phyloP scores from a whole-genome alignment of 2,329 filamentous ascomycete species.

The Proliferodiscus dingleyae region DNA sequence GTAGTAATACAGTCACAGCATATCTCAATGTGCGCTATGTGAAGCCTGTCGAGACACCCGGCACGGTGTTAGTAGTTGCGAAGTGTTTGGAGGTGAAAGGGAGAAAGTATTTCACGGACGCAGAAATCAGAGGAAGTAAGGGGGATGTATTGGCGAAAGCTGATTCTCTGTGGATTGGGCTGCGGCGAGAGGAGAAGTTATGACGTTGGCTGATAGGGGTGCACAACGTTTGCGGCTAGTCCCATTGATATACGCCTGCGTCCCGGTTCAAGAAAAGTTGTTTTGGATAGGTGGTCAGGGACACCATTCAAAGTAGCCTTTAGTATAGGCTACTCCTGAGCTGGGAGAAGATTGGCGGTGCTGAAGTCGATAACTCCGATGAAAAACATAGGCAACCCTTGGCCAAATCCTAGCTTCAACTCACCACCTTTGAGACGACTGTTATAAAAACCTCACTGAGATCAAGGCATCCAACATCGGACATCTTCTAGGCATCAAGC shows the following conservation, averaged over 20 bases:
- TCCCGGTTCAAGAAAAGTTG: no score
- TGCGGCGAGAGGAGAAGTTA: conserved; percentile 13
- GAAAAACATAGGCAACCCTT: neutral
- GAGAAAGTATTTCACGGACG: conserved; percentile 47
- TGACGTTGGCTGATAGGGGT: no score
- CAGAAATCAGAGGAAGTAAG: conserved; percentile 42
- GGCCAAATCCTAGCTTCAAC: neutral
- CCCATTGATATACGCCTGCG: no score
- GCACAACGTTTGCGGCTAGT: no score
- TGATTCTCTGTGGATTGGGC: conserved; percentile 44
- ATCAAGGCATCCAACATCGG: no score
- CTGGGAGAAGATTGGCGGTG: neutral
- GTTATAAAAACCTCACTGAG: no score
- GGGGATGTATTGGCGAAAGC: conserved; percentile 44
- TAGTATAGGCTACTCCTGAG: no score
- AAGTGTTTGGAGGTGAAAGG: conserved; percentile 41
- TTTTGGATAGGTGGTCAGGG: no score
- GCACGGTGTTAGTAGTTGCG: conserved; percentile 42
- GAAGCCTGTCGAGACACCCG: conserved; percentile 45
- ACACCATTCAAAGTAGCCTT: no score
- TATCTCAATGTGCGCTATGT: conserved; percentile 50
- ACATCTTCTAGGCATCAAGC: no score
- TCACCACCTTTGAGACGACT: neutral
- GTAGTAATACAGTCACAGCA: conserved; percentile 39
- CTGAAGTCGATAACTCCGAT: neutral